Evolutionary conservation across 768 basidiomycete species (phyloP).

Genomic region (Hygrophorus russula): DNA sequence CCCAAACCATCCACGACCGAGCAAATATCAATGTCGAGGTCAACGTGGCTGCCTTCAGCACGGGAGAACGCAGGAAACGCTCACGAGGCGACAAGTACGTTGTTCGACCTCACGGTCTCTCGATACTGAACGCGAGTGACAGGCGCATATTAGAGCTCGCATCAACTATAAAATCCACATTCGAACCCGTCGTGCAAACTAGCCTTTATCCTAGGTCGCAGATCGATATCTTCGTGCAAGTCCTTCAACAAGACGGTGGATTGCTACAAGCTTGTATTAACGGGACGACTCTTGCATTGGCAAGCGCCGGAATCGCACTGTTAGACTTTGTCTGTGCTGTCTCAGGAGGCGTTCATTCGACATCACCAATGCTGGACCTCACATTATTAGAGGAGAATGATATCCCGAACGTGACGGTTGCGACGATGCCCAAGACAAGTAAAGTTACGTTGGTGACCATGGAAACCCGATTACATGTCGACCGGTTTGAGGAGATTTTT

Average conservation of each 20-base stretch:
- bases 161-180: conserved; percentile 82
- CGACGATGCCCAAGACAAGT: conserved; percentile 77
- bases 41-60: conserved; percentile 77
- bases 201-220: conserved; percentile 87
- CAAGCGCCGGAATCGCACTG: conserved; percentile 84
- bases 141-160: conserved; percentile 86
- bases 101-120: not conserved
- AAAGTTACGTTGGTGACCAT: conserved; percentile 83
- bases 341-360: conserved; percentile 77
- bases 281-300: conserved; percentile 85
- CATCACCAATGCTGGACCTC: conserved; percentile 76
- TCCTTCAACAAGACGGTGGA: conserved; percentile 90
- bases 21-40: conserved; percentile 88
- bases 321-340: conserved; percentile 87
- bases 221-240: conserved; percentile 89
- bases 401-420: conserved; percentile 80
- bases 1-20: conserved; percentile 75
- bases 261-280: conserved; percentile 89
- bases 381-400: conserved; percentile 86
- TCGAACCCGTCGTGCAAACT: conserved; percentile 90
- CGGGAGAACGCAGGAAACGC: conserved; percentile 67
- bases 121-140: conserved; percentile 5
- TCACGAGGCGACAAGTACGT: conserved; percentile 82
- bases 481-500: conserved; percentile 86
- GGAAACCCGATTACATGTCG: conserved; percentile 90